Evolutionary conservation across 2,329 filamentous ascomycete species (phyloP).

Genomic region (Epichloe uncinata): DNA sequence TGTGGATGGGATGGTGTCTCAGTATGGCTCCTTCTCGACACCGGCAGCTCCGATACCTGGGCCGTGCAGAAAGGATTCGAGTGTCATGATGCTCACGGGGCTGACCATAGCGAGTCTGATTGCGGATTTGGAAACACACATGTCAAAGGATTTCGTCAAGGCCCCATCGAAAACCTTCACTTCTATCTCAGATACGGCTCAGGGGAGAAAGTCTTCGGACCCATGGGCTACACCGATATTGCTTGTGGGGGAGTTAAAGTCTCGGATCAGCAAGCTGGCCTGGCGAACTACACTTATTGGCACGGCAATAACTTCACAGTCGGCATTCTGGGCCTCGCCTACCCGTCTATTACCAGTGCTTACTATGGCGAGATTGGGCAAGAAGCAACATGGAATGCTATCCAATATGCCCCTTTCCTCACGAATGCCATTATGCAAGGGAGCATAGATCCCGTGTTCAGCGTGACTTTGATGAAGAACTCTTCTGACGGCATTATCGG

Average conservation of each 20-base stretch:
- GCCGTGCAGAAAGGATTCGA: slow-evolving; percentile 26
- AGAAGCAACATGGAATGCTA: slow-evolving; percentile 24
- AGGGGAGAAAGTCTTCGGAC: slow-evolving; percentile 35
- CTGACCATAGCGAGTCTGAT: slow-evolving; percentile 14
- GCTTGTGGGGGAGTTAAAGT: slow-evolving; percentile 33
- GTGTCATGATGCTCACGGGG: slow-evolving; percentile 26
- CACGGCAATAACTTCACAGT: slow-evolving; percentile 37
- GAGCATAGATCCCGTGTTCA: slow-evolving; percentile 30
- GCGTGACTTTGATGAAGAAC: slow-evolving; percentile 33
- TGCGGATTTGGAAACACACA: slow-evolving; percentile 30
- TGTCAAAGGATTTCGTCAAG: slow-evolving; percentile 26
- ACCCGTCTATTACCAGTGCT: slow-evolving; percentile 35
- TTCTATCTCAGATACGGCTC: slow-evolving; percentile 34
- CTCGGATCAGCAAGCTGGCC: slow-evolving; percentile 30
- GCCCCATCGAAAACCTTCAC: slow-evolving; percentile 27
- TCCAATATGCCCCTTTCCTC: slow-evolving; percentile 35
- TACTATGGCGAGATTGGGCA: slow-evolving; percentile 27
- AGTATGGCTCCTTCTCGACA: slow-evolving; percentile 33
- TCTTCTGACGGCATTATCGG: slow-evolving; percentile 31
- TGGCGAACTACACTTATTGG: slow-evolving; percentile 38
- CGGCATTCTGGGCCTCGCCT: slow-evolving; percentile 37
- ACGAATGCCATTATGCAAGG: slow-evolving; percentile 34
- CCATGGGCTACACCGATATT: slow-evolving; percentile 33
- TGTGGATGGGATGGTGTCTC: slow-evolving; percentile 26
- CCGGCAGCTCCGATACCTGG: slow-evolving; percentile 40